Percentiles rank a stretch among this genome's conserved stretches.
Conservation (phyloP, 768 basidiomycete genomes). For the Xerocomellus dryophilus region DNA sequence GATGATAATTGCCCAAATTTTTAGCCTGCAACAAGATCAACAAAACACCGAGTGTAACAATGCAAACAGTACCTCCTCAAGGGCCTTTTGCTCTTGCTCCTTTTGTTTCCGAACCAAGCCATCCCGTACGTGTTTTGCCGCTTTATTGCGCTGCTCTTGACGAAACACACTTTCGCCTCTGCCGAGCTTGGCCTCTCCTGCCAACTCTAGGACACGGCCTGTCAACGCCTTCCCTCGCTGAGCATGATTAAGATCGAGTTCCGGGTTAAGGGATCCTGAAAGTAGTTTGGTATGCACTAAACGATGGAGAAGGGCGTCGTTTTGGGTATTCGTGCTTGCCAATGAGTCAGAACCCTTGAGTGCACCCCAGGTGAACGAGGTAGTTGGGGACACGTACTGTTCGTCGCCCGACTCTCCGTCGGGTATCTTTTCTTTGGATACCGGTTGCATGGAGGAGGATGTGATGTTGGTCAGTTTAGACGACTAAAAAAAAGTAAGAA, state of each 20-base stretch:
- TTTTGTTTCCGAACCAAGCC: constrained; percentile 63
- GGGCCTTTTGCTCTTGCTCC: constrained; percentile 47
- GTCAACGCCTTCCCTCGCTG: constrained; percentile 71
- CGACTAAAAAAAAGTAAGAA: constrained; percentile 47
- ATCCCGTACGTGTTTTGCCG: constrained; percentile 68
- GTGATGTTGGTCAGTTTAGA: constrained; percentile 70
- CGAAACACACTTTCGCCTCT: constrained; percentile 67
- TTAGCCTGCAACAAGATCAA: constrained; percentile 56
- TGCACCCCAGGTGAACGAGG: neutral
- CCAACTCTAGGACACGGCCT: constrained; percentile 72
- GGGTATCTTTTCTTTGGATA: constrained; percentile 20
- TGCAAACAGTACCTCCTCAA: constrained; percentile 62
- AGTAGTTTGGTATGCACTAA: constrained; percentile 77
- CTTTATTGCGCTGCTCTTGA: constrained; percentile 62
- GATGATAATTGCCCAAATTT: constrained; percentile 82
- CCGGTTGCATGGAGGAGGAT: constrained; percentile 13
- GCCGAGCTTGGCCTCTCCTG: constrained; percentile 66
- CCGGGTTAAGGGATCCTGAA: constrained; percentile 65
- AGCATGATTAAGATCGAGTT: constrained; percentile 60
- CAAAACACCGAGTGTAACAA: neutral
- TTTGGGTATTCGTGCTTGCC: constrained; percentile 66
- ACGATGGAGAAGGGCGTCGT: constrained; percentile 75
- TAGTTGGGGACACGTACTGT: constrained; percentile 34
- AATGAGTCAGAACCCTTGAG: neutral
- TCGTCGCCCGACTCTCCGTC: constrained; percentile 54